These are phyloP conservation scores for Lotus japonicus DNA, from an alignment of 306 rosid genomes.

Conservation along the genomic window DNA sequence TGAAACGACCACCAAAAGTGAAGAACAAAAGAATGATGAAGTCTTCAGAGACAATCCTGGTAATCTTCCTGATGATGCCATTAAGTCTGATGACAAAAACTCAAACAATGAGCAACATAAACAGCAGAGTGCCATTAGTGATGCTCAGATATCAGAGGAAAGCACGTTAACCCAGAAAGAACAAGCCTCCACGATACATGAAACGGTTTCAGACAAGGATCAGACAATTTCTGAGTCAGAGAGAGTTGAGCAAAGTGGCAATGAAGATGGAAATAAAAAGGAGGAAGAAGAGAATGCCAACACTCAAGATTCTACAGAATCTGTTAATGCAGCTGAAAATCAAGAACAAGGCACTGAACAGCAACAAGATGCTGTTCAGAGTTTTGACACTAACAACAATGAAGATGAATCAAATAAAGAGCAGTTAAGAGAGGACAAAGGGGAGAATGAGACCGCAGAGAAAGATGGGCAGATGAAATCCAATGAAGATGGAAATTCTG, in stretches of 20 bases:
- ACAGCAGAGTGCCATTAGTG: constrained; percentile 8
- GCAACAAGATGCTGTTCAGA: constrained; percentile 16
- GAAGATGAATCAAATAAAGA: constrained; percentile 37
- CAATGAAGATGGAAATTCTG: constrained; percentile 1
- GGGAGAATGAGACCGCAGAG: constrained; percentile 7
- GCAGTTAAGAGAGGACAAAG: constrained; percentile 35
- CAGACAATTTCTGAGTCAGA: constrained; percentile 28
- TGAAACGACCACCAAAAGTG: background rate
- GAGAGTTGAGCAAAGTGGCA: constrained; percentile 15
- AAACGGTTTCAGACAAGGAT: constrained; percentile 1
- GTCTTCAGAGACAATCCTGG: constrained; percentile 62
- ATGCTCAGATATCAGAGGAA: constrained; percentile 45
- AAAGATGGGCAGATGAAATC: constrained; percentile 2
- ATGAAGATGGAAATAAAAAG: constrained; percentile 19
- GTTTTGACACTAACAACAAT: constrained; percentile 15
- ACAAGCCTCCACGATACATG: constrained; percentile 13
- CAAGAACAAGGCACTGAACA: constrained; percentile 1
- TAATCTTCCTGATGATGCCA: constrained; percentile 72
- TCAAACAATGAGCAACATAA: constrained; percentile 11
- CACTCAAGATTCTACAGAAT: constrained; percentile 5
- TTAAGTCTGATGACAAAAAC: constrained; percentile 40
- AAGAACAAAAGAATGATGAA: background rate
- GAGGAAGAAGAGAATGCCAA: constrained; percentile 1
- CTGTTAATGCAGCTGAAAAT: constrained; percentile 13
- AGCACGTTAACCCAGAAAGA: constrained; percentile 33